phyloP scores from a whole-genome alignment of 1,284 basidiomycete genomes.

The Melanopsichium pennsylvanicum region DNA sequence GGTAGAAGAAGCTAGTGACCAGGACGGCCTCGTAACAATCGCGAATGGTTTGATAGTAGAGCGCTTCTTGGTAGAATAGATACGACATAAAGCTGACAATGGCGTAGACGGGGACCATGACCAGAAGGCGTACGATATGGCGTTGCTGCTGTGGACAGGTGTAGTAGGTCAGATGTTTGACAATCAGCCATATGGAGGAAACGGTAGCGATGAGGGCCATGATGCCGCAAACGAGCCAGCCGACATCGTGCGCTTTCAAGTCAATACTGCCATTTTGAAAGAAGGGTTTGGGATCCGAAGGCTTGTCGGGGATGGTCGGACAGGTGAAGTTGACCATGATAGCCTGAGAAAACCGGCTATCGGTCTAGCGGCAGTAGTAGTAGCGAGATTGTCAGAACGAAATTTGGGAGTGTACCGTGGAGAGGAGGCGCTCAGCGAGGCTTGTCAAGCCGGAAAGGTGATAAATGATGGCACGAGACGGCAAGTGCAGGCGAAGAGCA shows the following conservation, averaged over 20 bases:
- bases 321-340: conserved; percentile 50
- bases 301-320: conserved; percentile 42
- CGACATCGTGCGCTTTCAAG: conserved; percentile 71
- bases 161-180: conserved; percentile 75
- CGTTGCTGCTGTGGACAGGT: conserved; percentile 70
- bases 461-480: not conserved
- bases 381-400: too few species aligned
- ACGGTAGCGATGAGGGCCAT: conserved; percentile 67
- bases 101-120: conserved; percentile 81
- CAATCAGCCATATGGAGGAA: conserved; percentile 41
- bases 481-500: too few species aligned
- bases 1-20: conserved; percentile 77
- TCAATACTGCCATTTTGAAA: conserved; percentile 73
- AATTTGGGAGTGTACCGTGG: too few species aligned
- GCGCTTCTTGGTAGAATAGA: conserved; percentile 70
- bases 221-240: conserved; percentile 76
- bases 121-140: conserved; percentile 72
- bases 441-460: too few species aligned
- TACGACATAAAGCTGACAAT: conserved; percentile 75
- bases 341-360: too few species aligned
- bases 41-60: conserved; percentile 63
- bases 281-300: conserved; percentile 67
- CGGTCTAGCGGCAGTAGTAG: conserved; percentile 5
- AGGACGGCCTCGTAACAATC: conserved; percentile 62
- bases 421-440: too few species aligned